Evolutionary conservation across 805 yeast genomes (phyloP).

Genomic region (Candida koratica): DNA sequence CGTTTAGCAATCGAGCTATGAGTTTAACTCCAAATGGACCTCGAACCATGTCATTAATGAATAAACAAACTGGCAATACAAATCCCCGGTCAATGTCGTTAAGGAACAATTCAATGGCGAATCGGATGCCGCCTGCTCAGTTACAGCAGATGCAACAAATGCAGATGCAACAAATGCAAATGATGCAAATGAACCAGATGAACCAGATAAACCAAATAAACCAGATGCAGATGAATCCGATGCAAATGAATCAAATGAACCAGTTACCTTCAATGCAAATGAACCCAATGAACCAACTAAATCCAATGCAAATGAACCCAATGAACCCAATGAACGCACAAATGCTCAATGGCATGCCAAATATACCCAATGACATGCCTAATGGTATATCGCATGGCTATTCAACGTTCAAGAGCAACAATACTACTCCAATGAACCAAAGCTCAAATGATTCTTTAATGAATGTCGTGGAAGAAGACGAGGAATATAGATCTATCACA

Average conservation of each 20-base stretch:
- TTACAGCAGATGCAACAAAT: slow-evolving; percentile 3
- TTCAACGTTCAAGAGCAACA: slow-evolving; percentile 5
- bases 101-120: slow-evolving; percentile 7
- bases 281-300: slow-evolving; percentile 1
- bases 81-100: slow-evolving; percentile 15
- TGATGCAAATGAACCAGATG: slow-evolving; percentile 1
- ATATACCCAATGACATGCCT: slow-evolving; percentile 1
- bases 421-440: slow-evolving; percentile 9
- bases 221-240: slow-evolving; percentile 7
- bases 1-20: slow-evolving; percentile 15
- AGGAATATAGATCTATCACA: slow-evolving; percentile 16
- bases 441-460: slow-evolving; percentile 30
- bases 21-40: slow-evolving; percentile 17
- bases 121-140: slow-evolving; percentile 8
- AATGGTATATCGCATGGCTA: slow-evolving; percentile 2
- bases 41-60: slow-evolving; percentile 27
- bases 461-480: slow-evolving; percentile 36
- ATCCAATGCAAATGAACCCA: slow-evolving; percentile 5
- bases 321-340: slow-evolving; percentile 7
- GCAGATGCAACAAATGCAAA: slow-evolving; percentile 1
- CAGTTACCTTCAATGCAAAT: slow-evolving; percentile 1
- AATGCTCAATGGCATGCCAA: slow-evolving; percentile 6
- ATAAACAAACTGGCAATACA: slow-evolving; percentile 12
- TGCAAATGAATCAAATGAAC: slow-evolving; percentile 10
- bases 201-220: slow-evolving; percentile 4